Percentiles rank a stretch among this genome's conserved stretches.
Conservation (phyloP, 1,284 basidiomycete genomes). For the Sanghuangporus weigelae region DNA sequence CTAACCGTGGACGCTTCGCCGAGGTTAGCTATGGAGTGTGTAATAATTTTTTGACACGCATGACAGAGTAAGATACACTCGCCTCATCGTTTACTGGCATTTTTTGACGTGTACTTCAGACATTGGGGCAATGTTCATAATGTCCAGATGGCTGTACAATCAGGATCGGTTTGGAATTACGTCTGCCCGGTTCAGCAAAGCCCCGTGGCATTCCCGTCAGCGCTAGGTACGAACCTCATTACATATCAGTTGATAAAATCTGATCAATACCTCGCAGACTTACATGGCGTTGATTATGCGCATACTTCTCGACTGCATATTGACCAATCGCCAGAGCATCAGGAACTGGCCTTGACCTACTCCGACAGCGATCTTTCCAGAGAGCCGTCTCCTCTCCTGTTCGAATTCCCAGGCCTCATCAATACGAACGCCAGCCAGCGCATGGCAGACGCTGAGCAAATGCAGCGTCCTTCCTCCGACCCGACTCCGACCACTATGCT, state of each 20-base stretch:
- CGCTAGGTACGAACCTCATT: slow-evolving; percentile 10
- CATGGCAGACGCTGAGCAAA: slow-evolving; percentile 2
- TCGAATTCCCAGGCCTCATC: slow-evolving; percentile 16
- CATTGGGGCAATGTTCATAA: slow-evolving; percentile 18
- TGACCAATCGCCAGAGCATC: slow-evolving; percentile 6
- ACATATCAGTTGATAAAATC: neutral
- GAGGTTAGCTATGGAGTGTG: slow-evolving; percentile 15
- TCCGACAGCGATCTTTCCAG: slow-evolving; percentile 18
- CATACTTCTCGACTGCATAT: slow-evolving; percentile 12
- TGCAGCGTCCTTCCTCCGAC: slow-evolving; percentile 16
- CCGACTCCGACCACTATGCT: slow-evolving; percentile 18
- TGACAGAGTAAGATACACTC: slow-evolving; percentile 9
- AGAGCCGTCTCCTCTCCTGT: slow-evolving; percentile 17
- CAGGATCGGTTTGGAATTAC: slow-evolving; percentile 14
- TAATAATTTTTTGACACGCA: slow-evolving; percentile 12
- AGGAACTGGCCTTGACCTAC: slow-evolving; percentile 15
- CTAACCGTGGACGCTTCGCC: slow-evolving; percentile 12
- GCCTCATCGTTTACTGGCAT: neutral
- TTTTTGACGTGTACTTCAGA: slow-evolving; percentile 5
- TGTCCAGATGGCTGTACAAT: slow-evolving; percentile 14
- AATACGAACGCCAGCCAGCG: slow-evolving; percentile 4
- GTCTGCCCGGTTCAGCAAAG: slow-evolving; percentile 17
- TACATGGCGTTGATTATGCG: slow-evolving; percentile 16
- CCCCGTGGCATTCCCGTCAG: slow-evolving; percentile 14
- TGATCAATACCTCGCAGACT: neutral